These are phyloP conservation scores for Boehmeria nivea DNA, from an alignment of 306 rosid genomes.

Conservation along the genomic window DNA sequence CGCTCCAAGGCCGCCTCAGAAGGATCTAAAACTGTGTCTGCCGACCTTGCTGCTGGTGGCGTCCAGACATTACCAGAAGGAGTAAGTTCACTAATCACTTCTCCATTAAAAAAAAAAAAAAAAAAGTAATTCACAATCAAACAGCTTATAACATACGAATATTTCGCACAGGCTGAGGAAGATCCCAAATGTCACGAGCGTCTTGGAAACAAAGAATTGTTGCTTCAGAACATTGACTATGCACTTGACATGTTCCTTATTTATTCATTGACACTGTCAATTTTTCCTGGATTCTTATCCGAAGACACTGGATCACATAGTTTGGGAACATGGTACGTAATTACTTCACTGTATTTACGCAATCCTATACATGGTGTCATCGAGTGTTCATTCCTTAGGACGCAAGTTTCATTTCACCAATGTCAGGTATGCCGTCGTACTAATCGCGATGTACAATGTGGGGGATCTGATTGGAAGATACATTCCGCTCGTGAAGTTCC, in stretches of 20 bases:
- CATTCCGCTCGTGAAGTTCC: constrained; percentile 47
- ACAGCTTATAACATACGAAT: no score
- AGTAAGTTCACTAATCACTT: constrained; percentile 20
- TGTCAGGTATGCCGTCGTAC: constrained; percentile 76
- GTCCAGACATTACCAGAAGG: constrained; percentile 31
- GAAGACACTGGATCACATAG: constrained; percentile 86
- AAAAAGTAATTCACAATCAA: no score
- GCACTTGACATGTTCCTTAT: constrained; percentile 61
- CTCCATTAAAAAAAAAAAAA: no score
- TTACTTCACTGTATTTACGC: neutral
- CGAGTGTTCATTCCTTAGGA: neutral
- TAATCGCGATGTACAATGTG: constrained; percentile 66
- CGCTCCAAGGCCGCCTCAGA: constrained; percentile 83
- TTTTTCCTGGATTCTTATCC: constrained; percentile 87
- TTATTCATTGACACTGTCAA: constrained; percentile 57
- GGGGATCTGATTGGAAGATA: constrained; percentile 79
- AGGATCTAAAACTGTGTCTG: constrained; percentile 79
- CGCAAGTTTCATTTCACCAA: neutral
- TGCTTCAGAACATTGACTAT: constrained; percentile 66
- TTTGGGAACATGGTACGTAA: constrained; percentile 66
- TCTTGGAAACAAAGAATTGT: constrained; percentile 53
- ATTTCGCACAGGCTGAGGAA: constrained; percentile 44
- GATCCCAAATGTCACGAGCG: constrained; percentile 32
- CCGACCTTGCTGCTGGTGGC: constrained; percentile 85
- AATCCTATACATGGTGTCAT: no score